These are phyloP conservation scores for Diaporthe amygdali DNA, from an alignment of 2,329 filamentous ascomycete species.

Conservation along the genomic window DNA sequence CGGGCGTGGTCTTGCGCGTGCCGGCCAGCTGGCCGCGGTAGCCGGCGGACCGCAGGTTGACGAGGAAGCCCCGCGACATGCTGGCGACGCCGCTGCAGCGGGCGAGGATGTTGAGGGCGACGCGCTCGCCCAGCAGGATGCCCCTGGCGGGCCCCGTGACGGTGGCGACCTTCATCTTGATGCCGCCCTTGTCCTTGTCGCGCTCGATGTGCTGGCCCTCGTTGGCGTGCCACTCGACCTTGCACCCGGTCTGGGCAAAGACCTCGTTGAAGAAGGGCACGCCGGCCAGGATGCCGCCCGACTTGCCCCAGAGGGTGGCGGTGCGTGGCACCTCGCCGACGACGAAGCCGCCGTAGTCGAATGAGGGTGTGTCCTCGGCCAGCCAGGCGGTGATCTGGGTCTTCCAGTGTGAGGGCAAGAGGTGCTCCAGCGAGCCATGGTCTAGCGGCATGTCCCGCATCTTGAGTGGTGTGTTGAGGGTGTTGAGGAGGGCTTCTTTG, in stretches of 20 bases:
- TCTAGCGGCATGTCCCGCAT: constrained; percentile 33
- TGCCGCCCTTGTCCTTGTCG: constrained; percentile 14
- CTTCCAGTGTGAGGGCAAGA: constrained; percentile 88
- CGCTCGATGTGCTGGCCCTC: constrained; percentile 75
- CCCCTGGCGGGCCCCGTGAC: constrained; percentile 82
- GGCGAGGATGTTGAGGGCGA: constrained; percentile 88
- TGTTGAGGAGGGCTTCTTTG: background rate
- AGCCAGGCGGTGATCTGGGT: constrained; percentile 83
- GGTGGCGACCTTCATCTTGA: constrained; percentile 72
- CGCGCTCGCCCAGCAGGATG: constrained; percentile 88
- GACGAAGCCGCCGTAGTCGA: constrained; percentile 97
- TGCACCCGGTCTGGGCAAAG: constrained; percentile 87
- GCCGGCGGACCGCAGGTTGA: constrained; percentile 66
- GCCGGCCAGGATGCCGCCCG: constrained; percentile 83
- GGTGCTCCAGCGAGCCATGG: constrained; percentile 61
- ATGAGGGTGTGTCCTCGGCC: constrained; percentile 93
- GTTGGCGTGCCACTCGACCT: constrained; percentile 83
- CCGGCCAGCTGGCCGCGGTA: constrained; percentile 88
- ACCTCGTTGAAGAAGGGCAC: constrained; percentile 96
- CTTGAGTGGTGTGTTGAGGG: background rate
- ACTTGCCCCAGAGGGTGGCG: constrained; percentile 73
- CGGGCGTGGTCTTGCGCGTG: constrained; percentile 95
- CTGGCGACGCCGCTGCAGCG: constrained; percentile 92
- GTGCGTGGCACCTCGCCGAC: constrained; percentile 74
- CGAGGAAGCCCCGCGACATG: constrained; percentile 61